These are phyloP conservation scores for Brettanomyces bruxellensis DNA, from an alignment of 805 yeast species.

Conservation along the genomic window DNA sequence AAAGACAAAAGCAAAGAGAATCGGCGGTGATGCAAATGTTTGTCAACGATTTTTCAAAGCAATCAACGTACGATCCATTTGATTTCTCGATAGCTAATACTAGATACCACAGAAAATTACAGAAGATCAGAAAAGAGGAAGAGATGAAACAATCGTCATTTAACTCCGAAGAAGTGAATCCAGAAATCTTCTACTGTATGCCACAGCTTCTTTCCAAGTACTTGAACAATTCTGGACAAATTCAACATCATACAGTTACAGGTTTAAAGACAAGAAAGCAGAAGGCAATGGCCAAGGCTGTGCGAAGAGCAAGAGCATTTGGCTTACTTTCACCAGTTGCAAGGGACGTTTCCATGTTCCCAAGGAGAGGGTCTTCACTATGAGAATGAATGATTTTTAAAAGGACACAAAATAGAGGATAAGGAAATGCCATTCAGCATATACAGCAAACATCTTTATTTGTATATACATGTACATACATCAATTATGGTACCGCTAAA, in stretches of 20 bases:
- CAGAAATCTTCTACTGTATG: constrained; percentile 60
- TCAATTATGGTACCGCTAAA: too few relatives aligned
- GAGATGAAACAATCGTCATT: constrained; percentile 24
- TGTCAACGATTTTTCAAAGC: constrained; percentile 38
- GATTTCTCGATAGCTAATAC: constrained; percentile 61
- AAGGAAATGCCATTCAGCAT: too few relatives aligned
- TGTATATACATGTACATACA: constrained; percentile 4
- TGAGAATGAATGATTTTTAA: constrained; percentile 1
- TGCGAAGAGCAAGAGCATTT: constrained; percentile 69
- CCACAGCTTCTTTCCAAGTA: constrained; percentile 63
- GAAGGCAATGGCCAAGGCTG: constrained; percentile 61
- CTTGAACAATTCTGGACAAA: constrained; percentile 65
- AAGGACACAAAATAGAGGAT: too few relatives aligned
- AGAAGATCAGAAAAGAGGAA: constrained; percentile 5
- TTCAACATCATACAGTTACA: constrained; percentile 61
- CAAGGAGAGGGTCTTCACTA: constrained; percentile 23
- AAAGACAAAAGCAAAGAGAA: constrained; percentile 19
- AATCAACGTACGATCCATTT: constrained; percentile 67
- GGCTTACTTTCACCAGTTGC: constrained; percentile 77
- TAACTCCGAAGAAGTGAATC: constrained; percentile 44
- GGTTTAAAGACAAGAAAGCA: constrained; percentile 64
- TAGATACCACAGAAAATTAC: constrained; percentile 36
- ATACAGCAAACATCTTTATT: not conserved
- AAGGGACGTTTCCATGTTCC: constrained; percentile 38
- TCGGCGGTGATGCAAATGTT: constrained; percentile 30